Evolutionary conservation across 2,329 filamentous ascomycete genomes (phyloP), one percentile per base, ranked within the genome.

Genomic region (Periconia sp.): DNA sequence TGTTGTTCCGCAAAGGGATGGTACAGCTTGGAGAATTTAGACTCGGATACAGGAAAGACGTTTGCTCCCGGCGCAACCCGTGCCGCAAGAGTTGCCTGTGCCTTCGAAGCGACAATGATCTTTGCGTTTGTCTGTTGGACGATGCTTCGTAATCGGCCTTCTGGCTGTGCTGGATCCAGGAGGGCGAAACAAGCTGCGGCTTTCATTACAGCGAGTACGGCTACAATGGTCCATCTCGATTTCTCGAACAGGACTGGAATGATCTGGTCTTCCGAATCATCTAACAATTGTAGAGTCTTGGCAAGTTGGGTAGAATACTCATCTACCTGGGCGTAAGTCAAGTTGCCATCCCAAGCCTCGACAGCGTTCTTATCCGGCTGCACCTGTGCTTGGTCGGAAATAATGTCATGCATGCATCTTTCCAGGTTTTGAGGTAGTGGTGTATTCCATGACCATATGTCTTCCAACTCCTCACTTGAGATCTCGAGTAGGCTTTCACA

Each of bases 391-490:
- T 65, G 71, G 38, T 75, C 59, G 4, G 70, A 57, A 12, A 80
- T 59, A 41, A 77, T 66, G 1, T 76, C 73, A 46, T 79, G 75
- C 66, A 77, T 77, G 54, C 76, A 78, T 26, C 68, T 71, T 24
- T 69, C 60, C 39, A 73, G 64, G 1, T 68, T 66, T 2, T 73
- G 71, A 15, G 76, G 76, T 2, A 79, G 47, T 2, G 65, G 46
- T 19, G 73, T 60, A 32, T 78, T 79, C 73, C 76, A 78, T 3
- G 57, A 56, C 77, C 78, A 79, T 30, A 79, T 69, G 16, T 73
- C 61, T 12, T 70, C 54, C 4, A 77, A 53, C 41, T 79, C 76
- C n/a, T 59, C 61, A 63, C 53, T 40, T 5, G 44, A 58, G 16
- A 62, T 55, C 3, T 46, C 42, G 6, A 52, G 35, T 24, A 68